Percentiles rank a stretch among this genome's conserved stretches.
These are phyloP conservation scores for Austroboletus olivaceoglutinosus DNA, from an alignment of 1,284 basidiomycete species.

Conservation along the genomic window DNA sequence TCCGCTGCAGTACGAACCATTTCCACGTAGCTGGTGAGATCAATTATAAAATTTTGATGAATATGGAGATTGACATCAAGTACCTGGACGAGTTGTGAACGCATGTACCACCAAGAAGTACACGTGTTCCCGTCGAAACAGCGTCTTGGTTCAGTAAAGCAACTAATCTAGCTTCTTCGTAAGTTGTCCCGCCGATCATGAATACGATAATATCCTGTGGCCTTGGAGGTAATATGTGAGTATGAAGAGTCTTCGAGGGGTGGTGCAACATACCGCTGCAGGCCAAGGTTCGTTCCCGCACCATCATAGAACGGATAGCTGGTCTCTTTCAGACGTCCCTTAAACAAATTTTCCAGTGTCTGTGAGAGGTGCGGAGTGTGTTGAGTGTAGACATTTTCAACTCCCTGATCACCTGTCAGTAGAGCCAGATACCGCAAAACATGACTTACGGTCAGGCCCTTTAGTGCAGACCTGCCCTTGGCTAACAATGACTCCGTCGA, in stretches of 20 bases:
- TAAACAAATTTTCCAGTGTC: slow-evolving; percentile 88
- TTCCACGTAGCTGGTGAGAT: slow-evolving; percentile 59
- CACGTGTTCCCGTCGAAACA: slow-evolving; percentile 57
- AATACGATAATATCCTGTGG: slow-evolving; percentile 95
- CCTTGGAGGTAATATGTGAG: slow-evolving; percentile 39
- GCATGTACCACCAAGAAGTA: slow-evolving; percentile 89
- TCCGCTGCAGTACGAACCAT: slow-evolving; percentile 67
- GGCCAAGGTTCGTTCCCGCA: slow-evolving; percentile 59
- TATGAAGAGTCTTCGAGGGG: neutral
- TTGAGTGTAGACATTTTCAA: slow-evolving; percentile 99
- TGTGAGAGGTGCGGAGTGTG: slow-evolving; percentile 93
- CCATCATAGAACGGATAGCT: slow-evolving; percentile 89
- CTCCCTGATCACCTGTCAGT: slow-evolving; percentile 58
- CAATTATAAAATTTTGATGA: slow-evolving; percentile 1
- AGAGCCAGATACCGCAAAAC: neutral
- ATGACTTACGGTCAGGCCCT: slow-evolving; percentile 80
- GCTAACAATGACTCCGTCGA: slow-evolving; percentile 95
- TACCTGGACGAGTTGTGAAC: slow-evolving; percentile 91
- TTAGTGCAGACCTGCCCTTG: slow-evolving; percentile 91
- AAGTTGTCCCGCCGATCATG: slow-evolving; percentile 92
- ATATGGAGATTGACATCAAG: slow-evolving; percentile 15
- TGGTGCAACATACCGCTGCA: slow-evolving; percentile 56
- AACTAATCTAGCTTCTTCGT: slow-evolving; percentile 85
- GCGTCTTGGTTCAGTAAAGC: slow-evolving; percentile 83
- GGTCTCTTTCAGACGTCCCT: slow-evolving; percentile 81